A percentile compares a stretch with the other conserved stretches of the same genome.
Evolutionary conservation across 179 eudicot genomes (phyloP).

Genomic region (Spinacia oleracea): DNA sequence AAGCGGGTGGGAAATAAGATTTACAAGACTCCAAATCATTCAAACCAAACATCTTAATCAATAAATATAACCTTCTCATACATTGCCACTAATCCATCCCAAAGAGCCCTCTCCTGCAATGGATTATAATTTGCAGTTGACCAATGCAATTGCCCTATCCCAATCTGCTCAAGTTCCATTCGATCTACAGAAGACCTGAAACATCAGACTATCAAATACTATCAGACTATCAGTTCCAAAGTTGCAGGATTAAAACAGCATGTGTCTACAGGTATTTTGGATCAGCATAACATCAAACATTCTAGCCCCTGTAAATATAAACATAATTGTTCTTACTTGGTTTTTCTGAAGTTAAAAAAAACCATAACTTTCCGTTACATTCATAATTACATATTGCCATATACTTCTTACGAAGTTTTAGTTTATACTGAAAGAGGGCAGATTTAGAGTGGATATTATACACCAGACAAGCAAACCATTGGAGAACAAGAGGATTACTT

Average conservation of each 20-base stretch:
- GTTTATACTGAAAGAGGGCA: neutral
- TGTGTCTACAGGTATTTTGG: neutral
- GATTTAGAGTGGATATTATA: constrained; percentile 4
- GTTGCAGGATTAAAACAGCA: neutral
- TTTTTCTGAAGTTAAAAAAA: neutral
- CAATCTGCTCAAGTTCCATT: constrained; percentile 79
- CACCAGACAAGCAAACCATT: neutral
- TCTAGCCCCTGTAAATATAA: neutral
- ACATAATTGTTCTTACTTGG: neutral
- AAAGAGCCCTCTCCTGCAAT: constrained; percentile 83
- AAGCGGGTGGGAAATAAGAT: no score
- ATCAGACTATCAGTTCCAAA: constrained; percentile 6
- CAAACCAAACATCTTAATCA: constrained; percentile 6
- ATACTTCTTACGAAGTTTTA: no score
- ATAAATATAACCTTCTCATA: constrained; percentile 75
- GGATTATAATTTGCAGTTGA: constrained; percentile 98
- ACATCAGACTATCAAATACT: constrained; percentile 23
- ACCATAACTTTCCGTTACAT: neutral
- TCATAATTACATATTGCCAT: neutral
- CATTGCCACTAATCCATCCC: constrained; percentile 99
- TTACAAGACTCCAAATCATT: neutral
- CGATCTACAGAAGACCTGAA: constrained; percentile 80
- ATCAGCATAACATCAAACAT: constrained; percentile 1
- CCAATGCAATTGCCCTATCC: constrained; percentile 96
- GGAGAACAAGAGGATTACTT: constrained; percentile 44